Evolutionary conservation across 768 basidiomycete genomes (phyloP).

Genomic region (Pleurotus giganteus): DNA sequence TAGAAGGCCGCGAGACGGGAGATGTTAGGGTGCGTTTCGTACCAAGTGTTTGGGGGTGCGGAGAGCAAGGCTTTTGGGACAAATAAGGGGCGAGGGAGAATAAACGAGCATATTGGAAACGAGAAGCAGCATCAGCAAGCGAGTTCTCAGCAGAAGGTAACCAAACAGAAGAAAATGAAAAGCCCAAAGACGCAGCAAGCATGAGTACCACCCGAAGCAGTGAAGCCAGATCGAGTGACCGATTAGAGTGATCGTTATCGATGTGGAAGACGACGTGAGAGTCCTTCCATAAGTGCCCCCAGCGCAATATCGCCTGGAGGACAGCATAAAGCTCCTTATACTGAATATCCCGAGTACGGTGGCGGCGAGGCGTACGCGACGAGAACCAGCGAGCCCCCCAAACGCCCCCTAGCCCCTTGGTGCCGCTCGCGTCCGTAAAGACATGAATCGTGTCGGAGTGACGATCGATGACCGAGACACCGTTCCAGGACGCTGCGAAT

Average conservation of each 20-base stretch:
- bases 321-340: constrained; percentile 32
- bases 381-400: constrained; percentile 24
- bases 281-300: constrained; percentile 22
- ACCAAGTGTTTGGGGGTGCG: constrained; percentile 20
- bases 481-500: constrained; percentile 27
- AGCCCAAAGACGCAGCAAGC: constrained; percentile 18
- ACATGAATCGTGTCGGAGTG: constrained; percentile 14
- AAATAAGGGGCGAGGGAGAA: constrained; percentile 25
- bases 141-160: constrained; percentile 18
- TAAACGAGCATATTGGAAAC: constrained; percentile 22
- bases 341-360: constrained; percentile 24
- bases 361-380: constrained; percentile 19
- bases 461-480: constrained; percentile 18
- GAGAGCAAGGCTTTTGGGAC: constrained; percentile 11
- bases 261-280: constrained; percentile 25
- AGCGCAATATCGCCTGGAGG: constrained; percentile 26
- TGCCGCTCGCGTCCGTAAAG: constrained; percentile 31
- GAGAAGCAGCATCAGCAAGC: constrained; percentile 26
- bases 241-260: constrained; percentile 25
- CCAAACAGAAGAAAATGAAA: constrained; percentile 23
- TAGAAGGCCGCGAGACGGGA: not conserved
- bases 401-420: constrained; percentile 26
- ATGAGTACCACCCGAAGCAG: constrained; percentile 15
- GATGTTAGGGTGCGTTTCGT: constrained; percentile 9
- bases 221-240: constrained; percentile 12